A percentile compares a stretch with the other conserved stretches of the same genome.
These are phyloP conservation scores for Madurella mycetomatis DNA, from an alignment of 2,329 filamentous ascomycete genomes.

Conservation along the genomic window DNA sequence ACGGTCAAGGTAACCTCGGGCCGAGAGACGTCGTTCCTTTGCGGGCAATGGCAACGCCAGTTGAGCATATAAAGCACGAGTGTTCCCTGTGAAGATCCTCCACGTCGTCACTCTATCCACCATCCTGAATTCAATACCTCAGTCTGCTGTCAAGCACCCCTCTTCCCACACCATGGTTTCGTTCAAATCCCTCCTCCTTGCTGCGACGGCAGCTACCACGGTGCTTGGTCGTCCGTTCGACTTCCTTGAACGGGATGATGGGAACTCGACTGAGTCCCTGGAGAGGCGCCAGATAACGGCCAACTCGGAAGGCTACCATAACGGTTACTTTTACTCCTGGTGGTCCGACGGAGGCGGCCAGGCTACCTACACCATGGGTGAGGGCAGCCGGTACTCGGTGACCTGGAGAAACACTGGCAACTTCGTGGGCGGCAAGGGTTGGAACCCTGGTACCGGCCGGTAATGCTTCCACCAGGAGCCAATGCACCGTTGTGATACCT, in stretches of 20 bases:
- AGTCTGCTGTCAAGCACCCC: not conserved
- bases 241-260: conserved; percentile 27
- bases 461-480: not conserved
- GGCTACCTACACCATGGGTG: conserved; percentile 51
- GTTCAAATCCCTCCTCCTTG: conserved; percentile 36
- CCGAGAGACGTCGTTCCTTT: no score
- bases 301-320: conserved; percentile 46
- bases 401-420: conserved; percentile 47
- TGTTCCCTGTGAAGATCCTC: not conserved
- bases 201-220: conserved; percentile 30
- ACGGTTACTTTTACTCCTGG: conserved; percentile 57
- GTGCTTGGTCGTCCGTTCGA: conserved; percentile 34
- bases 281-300: conserved; percentile 34
- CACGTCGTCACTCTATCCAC: not conserved
- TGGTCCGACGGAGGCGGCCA: conserved; percentile 50
- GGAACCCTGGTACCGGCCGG: conserved; percentile 42
- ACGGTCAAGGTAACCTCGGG: no score
- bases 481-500: conserved; percentile 3
- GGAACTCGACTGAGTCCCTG: conserved; percentile 20
- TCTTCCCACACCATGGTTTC: conserved; percentile 32
- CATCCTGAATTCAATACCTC: not conserved
- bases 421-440: conserved; percentile 55
- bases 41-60: no score
- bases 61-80: not conserved
- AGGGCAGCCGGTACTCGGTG: conserved; percentile 45